Evolutionary conservation across 2,329 filamentous ascomycete species (phyloP), one percentile per base, ranked within the genome.

Genomic region (Diatrype stigma): DNA sequence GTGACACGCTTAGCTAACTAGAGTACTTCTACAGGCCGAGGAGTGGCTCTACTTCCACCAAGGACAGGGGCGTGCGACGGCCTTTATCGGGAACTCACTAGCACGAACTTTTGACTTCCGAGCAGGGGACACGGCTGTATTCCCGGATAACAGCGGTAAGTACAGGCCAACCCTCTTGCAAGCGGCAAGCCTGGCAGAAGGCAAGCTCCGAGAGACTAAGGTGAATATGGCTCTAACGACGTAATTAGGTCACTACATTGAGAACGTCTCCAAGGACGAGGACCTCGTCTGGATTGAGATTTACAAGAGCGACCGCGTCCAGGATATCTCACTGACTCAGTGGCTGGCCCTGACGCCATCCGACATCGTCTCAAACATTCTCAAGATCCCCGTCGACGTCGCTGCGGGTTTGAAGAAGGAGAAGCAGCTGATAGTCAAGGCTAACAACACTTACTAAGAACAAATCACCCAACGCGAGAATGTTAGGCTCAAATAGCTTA

Each of bases 1-100:
- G 6, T 6, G 3, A 19, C 16, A n/a, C 16, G 4, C 12, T 37
- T n/a, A 17, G 32, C 14, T 11, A 37, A 37, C 35, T 3, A 17
- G 8, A 3, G 8, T 52, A 23, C 19, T 45, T 16, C 10, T 46
- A 6, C 51, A 84, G 79, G 81, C 81, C 5, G 82, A 87, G 58
- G 85, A 88, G 64, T 88, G 85, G 85, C 67, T 88, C 2, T 88
- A 87, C 67, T 88, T 89, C 70, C 82, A 86, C 63, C 71, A 79
- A 52, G 85, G 84, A 22, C 67, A 73, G 2, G 85, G 72, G 0
- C 77, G 79, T 23, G 84, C 84, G 0, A 87, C 83, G 0, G 80
- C 86, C 2, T 88, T 86, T 63, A 80, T 82, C 45, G 85, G 83
- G 6, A 78, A 74, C 59, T 70, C 74, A 11, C 80, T 79, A 49